Evolutionary conservation across 2,329 filamentous ascomycete species (phyloP), one percentile per base, ranked within the genome.

Genomic region (Truncatella angustata): DNA sequence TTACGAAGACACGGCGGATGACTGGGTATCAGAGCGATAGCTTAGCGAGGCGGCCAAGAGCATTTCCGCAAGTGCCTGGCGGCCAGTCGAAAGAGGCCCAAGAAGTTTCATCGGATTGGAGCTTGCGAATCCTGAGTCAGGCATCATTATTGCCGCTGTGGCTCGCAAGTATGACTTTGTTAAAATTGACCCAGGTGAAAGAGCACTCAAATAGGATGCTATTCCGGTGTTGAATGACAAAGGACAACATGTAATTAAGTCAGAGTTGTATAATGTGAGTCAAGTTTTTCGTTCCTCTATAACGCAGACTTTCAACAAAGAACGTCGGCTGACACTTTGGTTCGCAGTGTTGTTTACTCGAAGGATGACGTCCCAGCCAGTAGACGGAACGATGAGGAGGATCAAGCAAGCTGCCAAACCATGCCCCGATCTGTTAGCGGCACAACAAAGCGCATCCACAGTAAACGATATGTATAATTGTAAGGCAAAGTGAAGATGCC

Each of bases 41-140:
- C 49, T 40, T 12, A 28, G 28, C 4, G 28, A 46, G n/a, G 55
- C 53, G 0, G 43, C 26, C 20, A 24, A 34, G 4, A 21, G 20
- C 11, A 46, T 46, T 16, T 28, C 43, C 26, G 43, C n/a, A 10
- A 28, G 26, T 9, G 43, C 43, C 4, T 46, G 43, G 43, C 26
- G 43, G 26, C 26, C 43, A 16, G 81, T 81, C 56, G 73, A 76
- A 52, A 69, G 73, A 40, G 77, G 77, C 0, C 70, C 70, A 2
- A 59, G 78, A 5, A 76, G 72, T 32, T 81, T 78, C 56, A 71
- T 81, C n/a, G 78, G 77, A 0, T 72, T 79, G 55, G 73, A 76
- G 53, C 63, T 82, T 21, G 78, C 75, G 1, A 74, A 40, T 14
- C 43, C 58, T 23, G 51, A 59, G 36, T 28, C 47, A 10, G 42